Conservation (phyloP, 2,329 filamentous ascomycete species). For the Colletotrichum brevisporum region DNA sequence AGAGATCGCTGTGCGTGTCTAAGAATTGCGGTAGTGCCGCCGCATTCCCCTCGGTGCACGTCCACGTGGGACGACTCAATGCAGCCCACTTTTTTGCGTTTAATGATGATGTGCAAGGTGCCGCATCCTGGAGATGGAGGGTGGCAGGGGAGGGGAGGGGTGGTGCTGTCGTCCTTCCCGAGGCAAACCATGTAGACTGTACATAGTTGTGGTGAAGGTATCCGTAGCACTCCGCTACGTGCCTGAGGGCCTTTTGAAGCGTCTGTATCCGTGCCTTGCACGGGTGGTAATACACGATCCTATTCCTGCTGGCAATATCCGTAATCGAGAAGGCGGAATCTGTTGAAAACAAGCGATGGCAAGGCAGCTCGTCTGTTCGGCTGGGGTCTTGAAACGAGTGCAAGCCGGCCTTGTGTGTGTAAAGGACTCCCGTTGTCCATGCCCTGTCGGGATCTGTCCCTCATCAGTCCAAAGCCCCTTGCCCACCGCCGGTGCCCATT, state of each 20-base stretch:
- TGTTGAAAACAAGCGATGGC: not conserved
- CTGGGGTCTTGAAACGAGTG: not conserved
- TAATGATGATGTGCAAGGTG: constrained; percentile 41
- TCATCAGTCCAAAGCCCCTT: not conserved
- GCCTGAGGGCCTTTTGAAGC: too few relatives aligned
- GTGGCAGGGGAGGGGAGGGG: constrained; percentile 28
- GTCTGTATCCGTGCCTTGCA: too few relatives aligned
- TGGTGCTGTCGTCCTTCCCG: not conserved
- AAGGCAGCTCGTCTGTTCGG: not conserved
- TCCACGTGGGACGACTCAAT: constrained; percentile 37
- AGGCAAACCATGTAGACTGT: not conserved
- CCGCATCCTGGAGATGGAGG: constrained; percentile 28
- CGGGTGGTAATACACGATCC: not conserved
- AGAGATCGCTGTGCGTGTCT: constrained; percentile 13
- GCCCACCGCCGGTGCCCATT: not conserved
- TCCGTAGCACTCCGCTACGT: too few relatives aligned
- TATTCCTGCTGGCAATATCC: not conserved
- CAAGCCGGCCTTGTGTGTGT: not conserved
- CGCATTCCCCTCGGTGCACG: constrained; percentile 26
- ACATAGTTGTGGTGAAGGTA: not conserved
- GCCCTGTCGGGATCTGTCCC: not conserved
- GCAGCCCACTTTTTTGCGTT: constrained; percentile 38
- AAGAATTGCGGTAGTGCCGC: constrained; percentile 12
- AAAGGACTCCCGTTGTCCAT: not conserved
- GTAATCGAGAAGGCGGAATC: not conserved